A percentile compares a stretch with the other conserved stretches of the same genome.
These are phyloP conservation scores for Candida verbasci DNA, from an alignment of 805 yeast species.

Conservation along the genomic window DNA sequence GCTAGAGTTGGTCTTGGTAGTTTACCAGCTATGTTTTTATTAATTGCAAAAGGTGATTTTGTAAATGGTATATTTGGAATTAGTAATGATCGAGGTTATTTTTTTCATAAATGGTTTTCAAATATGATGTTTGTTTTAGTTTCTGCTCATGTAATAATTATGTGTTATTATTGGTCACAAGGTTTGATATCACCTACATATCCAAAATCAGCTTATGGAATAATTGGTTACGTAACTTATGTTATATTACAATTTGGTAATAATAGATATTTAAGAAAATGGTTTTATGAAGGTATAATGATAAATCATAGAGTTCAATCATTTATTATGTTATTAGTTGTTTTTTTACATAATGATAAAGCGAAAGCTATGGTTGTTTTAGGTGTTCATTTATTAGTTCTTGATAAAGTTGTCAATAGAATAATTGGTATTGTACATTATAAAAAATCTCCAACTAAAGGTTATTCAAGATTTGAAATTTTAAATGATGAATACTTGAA, in stretches of 20 bases:
- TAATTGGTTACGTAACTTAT: conserved; percentile 39
- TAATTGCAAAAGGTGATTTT: conserved; percentile 37
- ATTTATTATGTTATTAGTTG: conserved; percentile 39
- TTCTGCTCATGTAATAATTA: conserved; percentile 30
- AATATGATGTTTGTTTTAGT: conserved; percentile 33
- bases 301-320: conserved; percentile 39
- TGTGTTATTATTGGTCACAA: conserved; percentile 36
- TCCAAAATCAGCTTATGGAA: conserved; percentile 50
- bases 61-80: conserved; percentile 39
- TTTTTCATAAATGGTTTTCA: conserved; percentile 44
- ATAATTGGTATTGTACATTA: conserved; percentile 29
- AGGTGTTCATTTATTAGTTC: conserved; percentile 39
- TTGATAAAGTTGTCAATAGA: conserved; percentile 33
- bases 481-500: conserved; percentile 39
- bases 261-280: conserved; percentile 28
- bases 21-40: conserved; percentile 32
- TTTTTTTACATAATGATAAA: conserved; percentile 37
- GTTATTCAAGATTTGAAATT: conserved; percentile 32
- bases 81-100: conserved; percentile 32
- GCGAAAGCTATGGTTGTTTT: conserved; percentile 31
- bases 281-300: conserved; percentile 41
- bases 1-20: conserved; percentile 38
- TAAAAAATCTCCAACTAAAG: conserved; percentile 33
- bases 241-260: conserved; percentile 34
- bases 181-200: conserved; percentile 37